Base-by-base conservation (phyloP, 2,329 filamentous ascomycete species). In the Rhinocladiella mackenziei region DNA sequence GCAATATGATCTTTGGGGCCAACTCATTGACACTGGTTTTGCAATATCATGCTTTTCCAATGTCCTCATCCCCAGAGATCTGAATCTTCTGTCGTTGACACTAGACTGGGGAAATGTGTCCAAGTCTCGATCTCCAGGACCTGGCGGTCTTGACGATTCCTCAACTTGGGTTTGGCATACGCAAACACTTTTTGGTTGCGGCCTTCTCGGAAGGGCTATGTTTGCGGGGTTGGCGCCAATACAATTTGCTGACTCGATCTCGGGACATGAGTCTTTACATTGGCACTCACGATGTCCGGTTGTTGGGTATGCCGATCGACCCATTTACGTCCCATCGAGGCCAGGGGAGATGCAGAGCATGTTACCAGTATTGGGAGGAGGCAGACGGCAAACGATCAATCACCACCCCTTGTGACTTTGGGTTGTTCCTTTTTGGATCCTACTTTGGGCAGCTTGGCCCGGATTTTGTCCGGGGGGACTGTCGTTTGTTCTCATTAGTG, bases 201-300 rank as follows among this genome's bases (percentile, higher is more conserved):
- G 37, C 9, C 25, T 39, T 53, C 50, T 53, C 50, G 50, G 46
- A 50, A 53, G 36, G 32, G 43, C 20, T 19, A 32, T 34, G 22
- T 50, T 45, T 53, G 50, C 50, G 50, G 50, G 50, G 50, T 50
- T 44, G 43, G 29, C 19, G 34, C 43, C 42, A 50, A 38, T 41
- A 30, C 19, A 15, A 25, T 31, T 23, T 15, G 23, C 22, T 31
- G 23, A 43, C 28, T 47, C 43, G 48, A 50, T 50, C 48, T 50
- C 48, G 48, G 25, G 48, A 50, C 15, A 36, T 40, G 36, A 17
- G 14, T 34, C 38, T 43, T 26, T 38, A 23, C n/a, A n/a, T 11
- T n/a, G 14, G 30, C 39, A 11, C n/a, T 22, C 11, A 18, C 13
- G 22, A 15, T 29, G 23, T 4, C 14, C 14, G 29, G 6, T 25